Evolutionary conservation across 2,329 filamentous ascomycete species (phyloP).

Genomic region (Xylariaceae sp.): DNA sequence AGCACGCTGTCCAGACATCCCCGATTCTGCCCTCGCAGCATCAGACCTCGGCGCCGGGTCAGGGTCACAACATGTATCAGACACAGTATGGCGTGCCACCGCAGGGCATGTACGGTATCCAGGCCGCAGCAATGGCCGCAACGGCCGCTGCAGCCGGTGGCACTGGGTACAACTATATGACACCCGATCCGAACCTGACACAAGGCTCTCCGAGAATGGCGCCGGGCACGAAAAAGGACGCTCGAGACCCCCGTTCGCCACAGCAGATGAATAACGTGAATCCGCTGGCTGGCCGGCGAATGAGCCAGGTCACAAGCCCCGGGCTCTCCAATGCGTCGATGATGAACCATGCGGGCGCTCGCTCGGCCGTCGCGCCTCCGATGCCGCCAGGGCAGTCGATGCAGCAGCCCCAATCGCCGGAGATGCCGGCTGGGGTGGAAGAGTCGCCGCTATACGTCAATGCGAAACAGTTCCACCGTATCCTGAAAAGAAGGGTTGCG

Average conservation of each 20-base stretch:
- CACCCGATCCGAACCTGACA: constrained; percentile 61
- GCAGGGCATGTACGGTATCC: constrained; percentile 75
- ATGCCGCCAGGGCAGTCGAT: constrained; percentile 60
- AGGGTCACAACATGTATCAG: constrained; percentile 73
- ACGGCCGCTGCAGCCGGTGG: constrained; percentile 88
- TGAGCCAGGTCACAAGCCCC: constrained; percentile 74
- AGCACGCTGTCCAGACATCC: constrained; percentile 65
- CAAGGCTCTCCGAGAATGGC: constrained; percentile 74
- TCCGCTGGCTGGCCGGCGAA: constrained; percentile 58
- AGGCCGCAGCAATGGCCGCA: constrained; percentile 86
- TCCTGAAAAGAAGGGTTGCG: constrained; percentile 87
- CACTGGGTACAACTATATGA: constrained; percentile 57
- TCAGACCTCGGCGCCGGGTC: constrained; percentile 58
- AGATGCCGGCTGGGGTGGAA: constrained; percentile 69
- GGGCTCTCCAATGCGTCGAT: constrained; percentile 68
- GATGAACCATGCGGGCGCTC: constrained; percentile 60
- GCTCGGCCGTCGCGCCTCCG: constrained; percentile 49
- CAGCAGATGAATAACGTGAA: constrained; percentile 61
- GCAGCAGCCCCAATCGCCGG: constrained; percentile 69
- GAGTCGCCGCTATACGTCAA: constrained; percentile 97
- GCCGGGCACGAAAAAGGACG: constrained; percentile 62
- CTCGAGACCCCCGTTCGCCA: constrained; percentile 69
- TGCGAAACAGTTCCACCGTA: constrained; percentile 97
- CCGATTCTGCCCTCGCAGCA: constrained; percentile 77
- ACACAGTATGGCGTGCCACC: constrained; percentile 69